Base-by-base conservation (phyloP, 192 early-diverging fungal genomes). In the Coemansia sp. region DNA sequence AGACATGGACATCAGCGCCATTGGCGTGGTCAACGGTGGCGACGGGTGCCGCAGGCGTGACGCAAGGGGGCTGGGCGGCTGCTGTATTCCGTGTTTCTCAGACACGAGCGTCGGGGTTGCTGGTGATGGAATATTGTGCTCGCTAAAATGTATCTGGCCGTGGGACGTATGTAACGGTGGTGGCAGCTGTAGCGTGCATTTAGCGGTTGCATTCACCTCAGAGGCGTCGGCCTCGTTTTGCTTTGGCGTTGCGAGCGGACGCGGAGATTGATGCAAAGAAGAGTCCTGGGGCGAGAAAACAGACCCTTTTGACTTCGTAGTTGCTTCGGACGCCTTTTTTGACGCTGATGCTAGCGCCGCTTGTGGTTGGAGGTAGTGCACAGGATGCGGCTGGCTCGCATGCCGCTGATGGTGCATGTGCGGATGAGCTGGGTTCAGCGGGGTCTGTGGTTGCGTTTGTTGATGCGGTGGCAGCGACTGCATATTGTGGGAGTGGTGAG, bases 321-420 rank as follows among this genome's bases (percentile, higher is more conserved):
- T 45, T 45, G 42, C 42, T 13, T 45, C 42, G 10, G 42, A 45
- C 42, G 42, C 42, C 42, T 45, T 45, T 45, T 1, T 45, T 45
- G 42, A 45, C 4, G 42, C 13, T 45, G 42, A 8, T 22, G 51
- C 21, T 52, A n/a, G 8, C 21, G 51, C 9, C 10, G n/a, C n/a
- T 11, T 52, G 51, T 52, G 51, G 51, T 7, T 52, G 51, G 12
- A n/a, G 26, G 69, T 67, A 41, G 32, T 63, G 56, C 42, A 64
- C 6, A 9, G 36, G 16, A 26, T 80, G 78, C 11, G 70, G 73
- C 46, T 81, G 78, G 65, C 73, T 76, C 18, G 67, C 67, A 60
- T 75, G 78, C 32, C 77, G 68, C 40, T 80, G 77, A 16, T 72
- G 73, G 52, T 74, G 72, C 43, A 65, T 45, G 49, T 73, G 67